Evolutionary conservation across 371 early-diverging fungal species (phyloP), one percentile per base, ranked within the genome.

Genomic region (Blyttiomyces sp.): DNA sequence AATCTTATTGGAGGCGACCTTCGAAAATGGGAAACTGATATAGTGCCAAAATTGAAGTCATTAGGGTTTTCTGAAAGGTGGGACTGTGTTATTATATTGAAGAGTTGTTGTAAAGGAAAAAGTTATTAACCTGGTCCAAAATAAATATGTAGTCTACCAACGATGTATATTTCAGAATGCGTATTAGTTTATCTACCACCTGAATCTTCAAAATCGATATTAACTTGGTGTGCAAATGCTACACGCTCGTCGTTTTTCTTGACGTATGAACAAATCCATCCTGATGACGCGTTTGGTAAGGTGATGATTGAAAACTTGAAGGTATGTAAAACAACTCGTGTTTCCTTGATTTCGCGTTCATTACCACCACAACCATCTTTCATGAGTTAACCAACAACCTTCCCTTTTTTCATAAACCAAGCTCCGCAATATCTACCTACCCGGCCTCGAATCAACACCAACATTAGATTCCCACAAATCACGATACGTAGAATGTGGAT

Each of bases 111-210:
- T n/a, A n/a, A n/a, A n/a, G n/a, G n/a, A n/a, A n/a, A n/a, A n/a
- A n/a, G n/a, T n/a, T n/a, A n/a, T 33, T 36, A 19, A 17, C 39
- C 26, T 11, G 23, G 21, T 23, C 33, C 21, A 17, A 1, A 35
- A n/a, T n/a, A n/a, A n/a, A n/a, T n/a, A n/a, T n/a, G n/a, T n/a
- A 89, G 87, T 33, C 59, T 76, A 3, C 94, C 96, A 0, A 96
- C 96, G 0, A 66, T 96, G 44, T 87, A 92, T 60, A 59, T 96
- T 4, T 90, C 95, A 34, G 97, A 96, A 72, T 95, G 95, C 54
- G 93, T 93, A 13, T 71, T 95, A 49, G 88, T 95, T 9, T 96
- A 96, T 72, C 64, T 95, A 49, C 31, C 75, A 82, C 19, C 86
- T 91, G 1, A 28, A 57, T 7, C 78, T 82, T 54, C 81, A 90